Evolutionary conservation across 805 yeast genomes (phyloP), one percentile per base, ranked within the genome.

Genomic region (Kodamaea jinghongensis): DNA sequence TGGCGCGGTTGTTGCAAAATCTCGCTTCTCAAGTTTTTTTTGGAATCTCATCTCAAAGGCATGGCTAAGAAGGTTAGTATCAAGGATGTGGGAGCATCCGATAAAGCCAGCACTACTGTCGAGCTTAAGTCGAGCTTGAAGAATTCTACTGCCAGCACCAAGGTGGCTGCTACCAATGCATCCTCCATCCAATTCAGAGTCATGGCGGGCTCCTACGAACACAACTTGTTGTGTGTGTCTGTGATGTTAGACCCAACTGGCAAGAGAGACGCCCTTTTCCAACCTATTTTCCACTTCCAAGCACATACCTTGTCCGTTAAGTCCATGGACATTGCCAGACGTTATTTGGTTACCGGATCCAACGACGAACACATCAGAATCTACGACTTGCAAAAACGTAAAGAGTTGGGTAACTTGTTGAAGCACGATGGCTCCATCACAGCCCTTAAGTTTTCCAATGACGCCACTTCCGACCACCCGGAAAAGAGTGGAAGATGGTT

Each of bases 361-460:
- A 91, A 91, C 58, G 99, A 93, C 59, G 98, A 93, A 60, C 96
- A 87, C 58, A 89, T 93, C 43, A 80, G 95, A 51, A 86, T 93
- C 12, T 93, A 93, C 59, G 99, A 93, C 65, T 69, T 93, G 46
- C 96, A 89, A 55, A 88, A 86, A 57, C 78, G 99, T 55, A 88
- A 88, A 53, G 99, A 93, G 61, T 71, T 93, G 43, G 99, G 99
- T 8, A 87, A 95, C 1, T 65, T 93, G 41, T 67, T 91, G 54
- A 85, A 87, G 36, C 99, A 93, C 55, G 81, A 82, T 49, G 99
- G 99, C 2, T 81, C 95, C 4, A 79, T 93, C 37, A 86, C 96
- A 0, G 71, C 81, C 14, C 66, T 93, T 44, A 75, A 73, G 44
- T 93, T 93, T 58, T 81, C 88, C 0, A 63, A 66, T 33, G 86